A percentile compares a stretch with the other conserved stretches of the same genome.
These are phyloP conservation scores for Pichia eremophila DNA, from an alignment of 805 yeast species.

Conservation along the genomic window DNA sequence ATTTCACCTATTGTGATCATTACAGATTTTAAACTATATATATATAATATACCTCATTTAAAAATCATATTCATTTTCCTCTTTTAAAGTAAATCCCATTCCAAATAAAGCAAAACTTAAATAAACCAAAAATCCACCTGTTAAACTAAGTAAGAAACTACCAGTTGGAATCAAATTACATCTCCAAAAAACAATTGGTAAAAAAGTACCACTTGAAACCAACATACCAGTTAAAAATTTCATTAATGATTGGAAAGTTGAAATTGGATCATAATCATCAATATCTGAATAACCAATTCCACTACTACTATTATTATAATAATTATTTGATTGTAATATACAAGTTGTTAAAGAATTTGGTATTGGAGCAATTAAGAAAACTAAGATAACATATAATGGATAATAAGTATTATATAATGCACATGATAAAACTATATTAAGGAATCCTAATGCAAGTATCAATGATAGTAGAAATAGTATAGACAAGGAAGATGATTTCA, in stretches of 20 bases:
- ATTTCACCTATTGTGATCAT: too few relatives aligned
- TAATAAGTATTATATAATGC: conserved; percentile 84
- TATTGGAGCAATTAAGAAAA: conserved; percentile 29
- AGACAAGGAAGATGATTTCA: conserved; percentile 36
- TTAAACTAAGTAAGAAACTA: conserved; percentile 49
- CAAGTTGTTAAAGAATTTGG: conserved; percentile 25
- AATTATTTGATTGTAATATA: conserved; percentile 2
- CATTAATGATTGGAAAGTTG: conserved; percentile 18
- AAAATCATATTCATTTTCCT: conserved; percentile 31
- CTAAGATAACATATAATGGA: conserved; percentile 57
- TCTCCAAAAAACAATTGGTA: conserved; percentile 27
- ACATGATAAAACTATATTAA: conserved; percentile 79
- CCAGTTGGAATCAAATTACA: conserved; percentile 20
- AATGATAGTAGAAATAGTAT: conserved; percentile 67
- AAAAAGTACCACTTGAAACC: conserved; percentile 24
- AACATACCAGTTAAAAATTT: conserved; percentile 27
- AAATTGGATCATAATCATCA: conserved; percentile 12
- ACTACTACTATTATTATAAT: conserved; percentile 4
- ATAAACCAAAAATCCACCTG: conserved; percentile 80
- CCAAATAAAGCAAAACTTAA: conserved; percentile 75
- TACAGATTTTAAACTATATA: not conserved
- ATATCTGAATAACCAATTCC: conserved; percentile 16
- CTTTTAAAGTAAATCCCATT: conserved; percentile 56
- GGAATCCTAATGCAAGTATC: conserved; percentile 80
- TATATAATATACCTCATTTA: not conserved